Conservation (phyloP, 2,329 filamentous ascomycete species). For the Fusarium caatingaense region DNA sequence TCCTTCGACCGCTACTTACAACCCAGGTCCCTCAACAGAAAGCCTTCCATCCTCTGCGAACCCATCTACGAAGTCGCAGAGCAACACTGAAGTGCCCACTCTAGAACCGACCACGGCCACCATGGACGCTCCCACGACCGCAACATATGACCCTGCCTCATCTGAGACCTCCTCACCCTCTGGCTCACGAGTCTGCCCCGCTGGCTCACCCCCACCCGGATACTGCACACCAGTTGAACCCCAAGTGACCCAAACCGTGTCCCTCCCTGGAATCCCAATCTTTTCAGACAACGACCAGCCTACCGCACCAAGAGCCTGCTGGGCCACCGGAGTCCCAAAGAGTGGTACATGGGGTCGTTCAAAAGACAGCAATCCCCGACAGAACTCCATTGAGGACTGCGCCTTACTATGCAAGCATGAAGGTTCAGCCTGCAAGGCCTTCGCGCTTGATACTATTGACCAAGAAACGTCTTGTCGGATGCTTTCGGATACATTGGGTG, state of each 20-base stretch:
- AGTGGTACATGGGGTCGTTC: neutral
- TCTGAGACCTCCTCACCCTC: neutral
- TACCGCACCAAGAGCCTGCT: neutral
- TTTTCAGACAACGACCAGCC: neutral
- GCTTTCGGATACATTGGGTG: neutral
- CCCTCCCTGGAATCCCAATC: neutral
- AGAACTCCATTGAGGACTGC: constrained; percentile 28
- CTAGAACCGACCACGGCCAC: rapidly evolving
- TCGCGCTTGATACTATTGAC: neutral
- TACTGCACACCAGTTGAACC: constrained; percentile 6
- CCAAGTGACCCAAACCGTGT: neutral
- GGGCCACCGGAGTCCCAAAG: constrained; percentile 8
- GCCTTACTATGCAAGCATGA: constrained; percentile 7
- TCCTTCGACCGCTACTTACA: neutral
- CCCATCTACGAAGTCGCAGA: neutral
- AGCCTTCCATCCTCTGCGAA: neutral
- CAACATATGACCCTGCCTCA: rapidly evolving
- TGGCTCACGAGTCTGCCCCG: constrained; percentile 3
- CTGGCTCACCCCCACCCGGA: constrained; percentile 1
- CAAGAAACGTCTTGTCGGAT: neutral
- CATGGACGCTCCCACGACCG: rapidly evolving
- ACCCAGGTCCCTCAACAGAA: neutral
- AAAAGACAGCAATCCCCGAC: neutral
- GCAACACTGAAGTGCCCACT: neutral
- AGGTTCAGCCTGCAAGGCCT: constrained; percentile 7